Evolutionary conservation across 169 alveolate genomes (phyloP), one percentile per base, ranked within the genome.

Genomic region (Plasmodium gonderi): DNA sequence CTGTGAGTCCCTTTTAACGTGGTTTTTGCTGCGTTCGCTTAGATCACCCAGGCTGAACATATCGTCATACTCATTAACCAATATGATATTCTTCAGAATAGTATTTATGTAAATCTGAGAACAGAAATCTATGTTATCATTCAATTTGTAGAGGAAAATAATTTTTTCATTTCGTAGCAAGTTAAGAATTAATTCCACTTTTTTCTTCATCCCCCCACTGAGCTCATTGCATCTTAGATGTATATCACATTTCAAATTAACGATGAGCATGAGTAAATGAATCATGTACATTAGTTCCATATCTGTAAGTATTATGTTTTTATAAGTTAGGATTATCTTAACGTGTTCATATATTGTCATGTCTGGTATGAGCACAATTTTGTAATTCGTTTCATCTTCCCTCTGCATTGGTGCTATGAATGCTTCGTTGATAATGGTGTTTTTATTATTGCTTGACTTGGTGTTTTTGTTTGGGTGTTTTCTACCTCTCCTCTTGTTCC

Each of bases 141-240:
- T 89, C 11, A 89, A 38, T 68, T 89, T 89, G 40, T 89, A 89
- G 65, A 89, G 69, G 33, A 89, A 89, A 45, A 78, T 89, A 14
- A 89, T 60, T 3, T 79, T 36, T 1, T 89, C 90, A 45, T 60
- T 33, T 77, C 75, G 44, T 67, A 89, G 47, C 9, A 89, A 79
- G 36, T 76, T 76, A 11, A 89, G 45, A 64, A 89, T 77, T 38
- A 89, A 29, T 38, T 31, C 80, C 4, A 89, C 94, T 45, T 89
- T 89, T 45, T 89, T 89, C 54, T 77, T 75, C 94, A 89, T 89
- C 3, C 94, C 94, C 20, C 94, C 94, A 89, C 94, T 89, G 12
- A 89, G 76, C 23, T 89, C 49, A 49, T 65, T 77, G 51, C 94
- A 89, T 3, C 29, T 60, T 5, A 76, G 14, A 42, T 89, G 77